phyloP scores from a whole-genome alignment of 129 eudicot species.

The Flaveria sonorensis region DNA sequence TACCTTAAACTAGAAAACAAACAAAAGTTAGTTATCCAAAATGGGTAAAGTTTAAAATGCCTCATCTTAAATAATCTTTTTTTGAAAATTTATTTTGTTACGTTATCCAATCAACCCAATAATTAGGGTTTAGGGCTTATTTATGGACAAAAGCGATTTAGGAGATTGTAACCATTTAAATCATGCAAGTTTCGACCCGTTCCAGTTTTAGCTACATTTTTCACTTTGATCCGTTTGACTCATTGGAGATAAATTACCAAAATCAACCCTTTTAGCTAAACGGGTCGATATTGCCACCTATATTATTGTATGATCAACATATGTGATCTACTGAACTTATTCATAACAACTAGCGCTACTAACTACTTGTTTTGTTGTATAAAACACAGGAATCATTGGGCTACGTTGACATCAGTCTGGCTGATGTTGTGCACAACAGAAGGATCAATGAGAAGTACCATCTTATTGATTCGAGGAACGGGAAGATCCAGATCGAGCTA shows the following conservation, averaged over 20 bases:
- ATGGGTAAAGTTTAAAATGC: background rate
- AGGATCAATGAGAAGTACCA: constrained; percentile 89
- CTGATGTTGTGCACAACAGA: constrained; percentile 77
- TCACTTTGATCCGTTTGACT: background rate
- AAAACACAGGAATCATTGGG: constrained; percentile 81
- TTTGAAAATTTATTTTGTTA: background rate
- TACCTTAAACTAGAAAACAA: background rate
- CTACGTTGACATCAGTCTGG: constrained; percentile 68
- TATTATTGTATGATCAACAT: background rate
- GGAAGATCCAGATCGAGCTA: constrained; percentile 78
- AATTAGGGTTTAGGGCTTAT: background rate
- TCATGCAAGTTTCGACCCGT: background rate
- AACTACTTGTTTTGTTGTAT: background rate
- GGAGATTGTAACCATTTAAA: background rate
- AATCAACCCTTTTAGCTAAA: background rate
- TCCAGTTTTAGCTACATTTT: background rate
- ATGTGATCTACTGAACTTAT: background rate
- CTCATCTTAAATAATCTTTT: background rate
- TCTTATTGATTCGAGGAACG: constrained; percentile 93
- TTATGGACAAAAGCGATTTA: background rate
- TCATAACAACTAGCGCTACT: background rate
- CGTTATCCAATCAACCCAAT: background rate
- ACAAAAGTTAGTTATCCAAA: background rate
- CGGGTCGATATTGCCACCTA: background rate
- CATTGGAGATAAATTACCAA: background rate